These are phyloP conservation scores for Botrytis hyacinthi DNA, from an alignment of 2,329 filamentous ascomycete species.

Conservation along the genomic window DNA sequence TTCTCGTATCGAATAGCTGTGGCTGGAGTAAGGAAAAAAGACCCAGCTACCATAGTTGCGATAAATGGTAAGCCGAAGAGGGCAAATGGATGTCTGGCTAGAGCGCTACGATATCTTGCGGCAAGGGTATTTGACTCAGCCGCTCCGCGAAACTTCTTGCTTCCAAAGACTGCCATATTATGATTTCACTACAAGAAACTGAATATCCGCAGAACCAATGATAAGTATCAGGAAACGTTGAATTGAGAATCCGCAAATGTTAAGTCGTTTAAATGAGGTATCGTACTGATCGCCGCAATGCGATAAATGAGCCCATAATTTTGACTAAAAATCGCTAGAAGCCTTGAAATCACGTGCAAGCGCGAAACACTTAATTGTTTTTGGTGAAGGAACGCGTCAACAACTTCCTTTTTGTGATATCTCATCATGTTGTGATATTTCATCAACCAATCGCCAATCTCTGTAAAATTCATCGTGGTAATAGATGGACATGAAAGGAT, in stretches of 20 bases:
- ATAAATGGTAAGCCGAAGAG: constrained; percentile 95
- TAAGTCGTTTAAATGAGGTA: background rate
- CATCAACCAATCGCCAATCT: background rate
- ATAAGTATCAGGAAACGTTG: background rate
- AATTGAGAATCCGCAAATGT: background rate
- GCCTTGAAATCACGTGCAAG: background rate
- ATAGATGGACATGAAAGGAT: constrained; percentile 32
- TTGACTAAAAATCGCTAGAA: background rate
- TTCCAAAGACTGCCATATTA: constrained; percentile 61
- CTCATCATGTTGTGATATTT: background rate
- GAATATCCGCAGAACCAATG: background rate
- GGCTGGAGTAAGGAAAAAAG: constrained; percentile 90
- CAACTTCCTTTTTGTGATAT: background rate
- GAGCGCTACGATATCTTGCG: constrained; percentile 69
- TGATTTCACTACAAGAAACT: too few species aligned
- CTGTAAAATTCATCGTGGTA: too few species aligned
- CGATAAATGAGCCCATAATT: background rate
- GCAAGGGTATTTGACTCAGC: constrained; percentile 68
- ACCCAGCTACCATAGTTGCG: constrained; percentile 82
- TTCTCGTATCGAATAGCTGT: constrained; percentile 92
- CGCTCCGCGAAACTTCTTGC: constrained; percentile 68
- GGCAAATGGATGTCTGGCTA: constrained; percentile 80
- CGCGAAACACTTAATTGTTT: background rate
- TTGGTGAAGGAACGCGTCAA: constrained; percentile 11
- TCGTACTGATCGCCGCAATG: background rate